Base-by-base conservation (phyloP, 148 eudicot genomes). In the Amaranthus cruentus region DNA sequence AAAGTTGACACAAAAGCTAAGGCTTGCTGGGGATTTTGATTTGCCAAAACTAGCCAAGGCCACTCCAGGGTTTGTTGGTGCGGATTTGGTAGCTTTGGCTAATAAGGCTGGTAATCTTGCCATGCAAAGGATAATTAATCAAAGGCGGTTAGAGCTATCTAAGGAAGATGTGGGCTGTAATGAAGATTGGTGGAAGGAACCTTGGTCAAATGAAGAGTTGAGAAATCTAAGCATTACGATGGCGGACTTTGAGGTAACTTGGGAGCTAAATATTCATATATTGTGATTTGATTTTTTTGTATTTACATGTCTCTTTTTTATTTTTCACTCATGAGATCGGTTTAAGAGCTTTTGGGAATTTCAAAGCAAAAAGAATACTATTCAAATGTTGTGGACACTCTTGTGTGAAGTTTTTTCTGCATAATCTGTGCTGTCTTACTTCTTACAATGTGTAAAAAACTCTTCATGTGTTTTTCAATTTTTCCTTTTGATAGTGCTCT, bases 51-150 rank as follows among this genome's bases (percentile, higher is more conserved):
- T 94, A 79, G 97, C 98, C 68, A 84, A 88, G 84, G 83, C 84
- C 50, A 94, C 98, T 3, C 91, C 97, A 7, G 97, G 98, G 18
- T 94, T 91, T 89, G 98, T 89, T 70, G 98, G 97, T 66, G 98
- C 98, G 49, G 98, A 91, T 72, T 83, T 94, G 85, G 76, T 81
- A 44, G 92, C 95, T 38, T 64, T 94, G 62, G 87, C 82, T 55
- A 82, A 87, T 70, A 85, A 89, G 82, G 98, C 97, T 58, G 95
- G 91, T 63, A 88, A 88, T 64, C 91, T 94, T 77, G 96, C 98
- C 65, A 86, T 91, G 97, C 81, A 85, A 71, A 89, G 97, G 75
- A 82, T 89, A 18, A 79, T 89, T 71, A 89, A 86, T 74, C 72
- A 73, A 75, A 85, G 90, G 76, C 84, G 83, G 81, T 76, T 68